Conservation (phyloP, 257 asterid genomes). For the Schizonepeta tenuifolia region DNA sequence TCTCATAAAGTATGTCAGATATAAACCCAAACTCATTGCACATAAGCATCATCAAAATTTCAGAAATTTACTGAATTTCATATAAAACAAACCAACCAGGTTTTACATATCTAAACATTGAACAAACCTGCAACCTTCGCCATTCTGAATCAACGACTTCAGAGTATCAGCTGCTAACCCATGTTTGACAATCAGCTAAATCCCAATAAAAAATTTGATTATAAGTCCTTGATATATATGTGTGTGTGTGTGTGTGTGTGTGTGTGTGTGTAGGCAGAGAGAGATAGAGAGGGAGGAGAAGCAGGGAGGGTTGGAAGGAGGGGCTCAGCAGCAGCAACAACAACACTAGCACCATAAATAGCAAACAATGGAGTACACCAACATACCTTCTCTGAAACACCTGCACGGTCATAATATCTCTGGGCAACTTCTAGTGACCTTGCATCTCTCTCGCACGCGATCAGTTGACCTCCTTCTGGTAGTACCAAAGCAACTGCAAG, state of each 20-base stretch:
- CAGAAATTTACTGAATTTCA: constrained; percentile 10
- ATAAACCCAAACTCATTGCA: not conserved
- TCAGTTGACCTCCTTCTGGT: constrained; percentile 76
- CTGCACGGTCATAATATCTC: constrained; percentile 78
- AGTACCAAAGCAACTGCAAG: constrained; percentile 85
- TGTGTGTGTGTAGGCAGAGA: too few species aligned
- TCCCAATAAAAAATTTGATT: constrained; percentile 27
- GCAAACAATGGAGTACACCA: not conserved
- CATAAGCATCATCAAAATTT: not conserved
- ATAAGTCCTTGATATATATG: not conserved
- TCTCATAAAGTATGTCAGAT: not conserved
- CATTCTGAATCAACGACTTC: constrained; percentile 67
- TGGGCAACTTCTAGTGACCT: constrained; percentile 77
- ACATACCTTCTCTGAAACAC: constrained; percentile 77
- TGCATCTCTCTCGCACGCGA: constrained; percentile 90
- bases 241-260: too few species aligned
- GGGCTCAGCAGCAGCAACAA: not conserved
- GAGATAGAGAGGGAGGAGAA: not conserved
- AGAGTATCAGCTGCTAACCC: constrained; percentile 87
- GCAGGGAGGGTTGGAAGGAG: not conserved
- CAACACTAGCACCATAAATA: not conserved
- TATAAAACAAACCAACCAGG: not conserved
- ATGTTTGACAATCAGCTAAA: constrained; percentile 71
- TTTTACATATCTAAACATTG: not conserved
- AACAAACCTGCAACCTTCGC: constrained; percentile 74